phyloP scores from a whole-genome alignment of 495 filamentous ascomycete species.

The Neurospora sp. region DNA sequence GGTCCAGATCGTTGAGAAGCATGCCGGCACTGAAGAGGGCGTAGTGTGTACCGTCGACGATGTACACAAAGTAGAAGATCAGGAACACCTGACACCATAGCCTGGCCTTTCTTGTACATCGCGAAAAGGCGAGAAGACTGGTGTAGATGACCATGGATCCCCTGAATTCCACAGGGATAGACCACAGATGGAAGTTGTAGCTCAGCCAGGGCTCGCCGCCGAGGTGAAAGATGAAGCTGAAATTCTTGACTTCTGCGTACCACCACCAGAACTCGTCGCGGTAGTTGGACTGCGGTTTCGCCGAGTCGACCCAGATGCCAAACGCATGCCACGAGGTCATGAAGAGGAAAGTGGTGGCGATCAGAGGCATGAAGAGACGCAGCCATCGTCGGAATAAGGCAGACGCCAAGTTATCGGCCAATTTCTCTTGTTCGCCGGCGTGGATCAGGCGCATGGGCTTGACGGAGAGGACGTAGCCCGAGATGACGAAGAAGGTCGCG shows the following conservation, averaged over 20 bases:
- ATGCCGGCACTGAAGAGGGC: conserved; percentile 37
- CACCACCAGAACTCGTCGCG: conserved; percentile 40
- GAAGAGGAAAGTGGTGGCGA: conserved; percentile 38
- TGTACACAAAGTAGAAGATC: conserved; percentile 34
- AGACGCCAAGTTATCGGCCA: conserved; percentile 22
- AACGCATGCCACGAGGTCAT: conserved; percentile 42
- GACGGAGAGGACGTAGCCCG: conserved; percentile 40
- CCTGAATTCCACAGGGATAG: conserved; percentile 32
- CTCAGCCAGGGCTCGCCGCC: conserved; percentile 26
- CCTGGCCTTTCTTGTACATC: conserved; percentile 19
- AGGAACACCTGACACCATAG: conserved; percentile 23
- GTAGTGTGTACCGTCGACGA: conserved; percentile 36
- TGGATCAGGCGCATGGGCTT: conserved; percentile 43
- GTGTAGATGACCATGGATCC: conserved; percentile 40
- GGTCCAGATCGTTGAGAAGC: conserved; percentile 39
- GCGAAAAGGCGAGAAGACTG: conserved; percentile 32
- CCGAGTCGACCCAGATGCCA: conserved; percentile 26
- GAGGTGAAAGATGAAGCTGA: conserved; percentile 44
- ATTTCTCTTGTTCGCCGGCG: conserved; percentile 29
- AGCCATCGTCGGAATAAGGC: conserved; percentile 28
- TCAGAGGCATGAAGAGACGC: conserved; percentile 24
- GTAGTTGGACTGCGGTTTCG: conserved; percentile 25
- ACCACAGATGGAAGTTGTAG: conserved; percentile 35
- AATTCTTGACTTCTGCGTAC: conserved; percentile 50
- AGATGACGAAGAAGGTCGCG: conserved; percentile 41